phyloP scores from a whole-genome alignment of 2,329 filamentous ascomycete species.

The Calonectria honghensis region DNA sequence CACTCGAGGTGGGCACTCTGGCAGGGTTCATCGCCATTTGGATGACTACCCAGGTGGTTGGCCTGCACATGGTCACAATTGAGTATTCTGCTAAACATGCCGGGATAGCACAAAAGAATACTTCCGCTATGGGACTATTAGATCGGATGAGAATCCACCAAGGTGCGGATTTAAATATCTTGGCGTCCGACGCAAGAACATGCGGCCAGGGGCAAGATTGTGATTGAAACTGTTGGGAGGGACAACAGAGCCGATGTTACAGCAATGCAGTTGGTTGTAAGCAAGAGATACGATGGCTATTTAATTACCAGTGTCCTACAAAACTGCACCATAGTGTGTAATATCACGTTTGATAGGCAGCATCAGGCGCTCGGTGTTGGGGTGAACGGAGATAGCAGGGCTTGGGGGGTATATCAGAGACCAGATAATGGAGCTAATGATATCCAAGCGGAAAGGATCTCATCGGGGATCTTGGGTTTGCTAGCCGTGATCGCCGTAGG shows the following conservation, averaged over 20 bases:
- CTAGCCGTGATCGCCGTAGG: slow-evolving; percentile 3
- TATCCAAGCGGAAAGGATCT: slow-evolving; percentile 1
- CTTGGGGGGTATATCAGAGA: neutral
- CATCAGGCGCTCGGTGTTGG: neutral
- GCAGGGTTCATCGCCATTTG: slow-evolving; percentile 35
- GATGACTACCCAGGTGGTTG: slow-evolving; percentile 21
- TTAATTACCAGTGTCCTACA: slow-evolving; percentile 20
- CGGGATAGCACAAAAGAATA: slow-evolving; percentile 28
- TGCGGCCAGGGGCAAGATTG: slow-evolving; percentile 5
- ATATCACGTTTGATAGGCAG: neutral
- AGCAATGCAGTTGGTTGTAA: slow-evolving; percentile 32
- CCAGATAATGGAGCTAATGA: neutral
- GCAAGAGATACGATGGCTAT: slow-evolving; percentile 13
- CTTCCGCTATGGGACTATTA: slow-evolving; percentile 6
- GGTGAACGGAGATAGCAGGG: neutral
- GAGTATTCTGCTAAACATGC: slow-evolving; percentile 30
- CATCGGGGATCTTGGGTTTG: slow-evolving; percentile 10
- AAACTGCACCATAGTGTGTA: neutral
- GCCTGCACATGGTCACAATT: slow-evolving; percentile 18
- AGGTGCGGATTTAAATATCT: slow-evolving; percentile 25
- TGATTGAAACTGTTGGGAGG: slow-evolving; percentile 22
- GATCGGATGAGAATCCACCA: slow-evolving; percentile 14
- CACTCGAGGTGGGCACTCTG: slow-evolving; percentile 33
- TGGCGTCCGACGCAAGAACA: slow-evolving; percentile 30
- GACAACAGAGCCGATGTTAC: slow-evolving; percentile 31